These are phyloP conservation scores for Plasmopara muralis DNA, from an alignment of 352 stramenopile genomes.

Conservation along the genomic window DNA sequence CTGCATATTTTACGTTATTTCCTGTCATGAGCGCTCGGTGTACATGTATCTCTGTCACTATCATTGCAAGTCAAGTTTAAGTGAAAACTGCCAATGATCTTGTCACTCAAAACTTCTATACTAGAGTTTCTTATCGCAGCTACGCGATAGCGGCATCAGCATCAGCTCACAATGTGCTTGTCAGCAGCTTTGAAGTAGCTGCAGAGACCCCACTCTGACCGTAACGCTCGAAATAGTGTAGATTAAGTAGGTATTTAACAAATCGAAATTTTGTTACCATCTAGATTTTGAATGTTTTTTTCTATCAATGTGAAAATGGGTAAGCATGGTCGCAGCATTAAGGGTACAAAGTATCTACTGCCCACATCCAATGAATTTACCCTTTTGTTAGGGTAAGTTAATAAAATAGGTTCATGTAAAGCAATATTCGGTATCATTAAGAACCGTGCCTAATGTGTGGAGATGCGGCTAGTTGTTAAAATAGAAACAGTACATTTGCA, in stretches of 20 bases:
- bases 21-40: conserved; percentile 21
- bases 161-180: neutral
- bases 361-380: no score
- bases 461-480: no score
- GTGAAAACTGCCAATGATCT: neutral
- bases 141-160: neutral
- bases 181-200: neutral
- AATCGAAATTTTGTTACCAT: neutral
- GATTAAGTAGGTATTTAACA: neutral
- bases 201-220: neutral
- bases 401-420: no score
- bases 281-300: neutral
- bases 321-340: no score
- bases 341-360: no score
- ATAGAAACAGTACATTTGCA: no score
- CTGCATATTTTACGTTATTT: conserved; percentile 39
- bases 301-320: neutral
- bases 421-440: no score
- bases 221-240: neutral
- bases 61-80: neutral
- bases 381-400: no score
- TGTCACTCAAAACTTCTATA: neutral
- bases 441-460: no score
- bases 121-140: neutral
- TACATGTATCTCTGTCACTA: neutral